Evolutionary conservation across 148 eudicot species (phyloP), one percentile per base, ranked within the genome.

Genomic region (Rhododendron ferrugineum): DNA sequence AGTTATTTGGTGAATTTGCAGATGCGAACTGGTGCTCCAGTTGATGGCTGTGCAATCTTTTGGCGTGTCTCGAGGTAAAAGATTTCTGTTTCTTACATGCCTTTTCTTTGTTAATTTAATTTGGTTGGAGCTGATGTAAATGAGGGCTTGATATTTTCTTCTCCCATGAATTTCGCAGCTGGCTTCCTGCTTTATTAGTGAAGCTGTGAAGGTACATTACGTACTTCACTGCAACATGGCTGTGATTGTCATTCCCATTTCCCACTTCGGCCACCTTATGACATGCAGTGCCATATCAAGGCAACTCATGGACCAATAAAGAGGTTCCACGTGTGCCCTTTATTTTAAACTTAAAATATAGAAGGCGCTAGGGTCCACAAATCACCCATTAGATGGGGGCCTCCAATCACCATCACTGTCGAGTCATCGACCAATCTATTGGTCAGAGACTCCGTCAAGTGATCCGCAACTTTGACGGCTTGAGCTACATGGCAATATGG

Each of bases 41-140:
- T 90, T 89, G 99, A 97, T 91, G 99, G 99, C n/a, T 97, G 99
- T 92, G 99, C 99, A 90, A 91, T 94, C 83, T 97, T 95, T 92
- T 97, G 98, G 98, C 95, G 94, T 85, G 84, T 87, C 76, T 91
- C 94, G 76, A 94, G 96, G 99, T 95, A 92, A 83, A 76, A 47
- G 2, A 64, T 34, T 54, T 66, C 11, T 47, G 84, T 74, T 72
- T 47, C 50, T 81, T 64, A 76, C 32, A 10, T 50, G 54, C 66
- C 26, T 56, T 36, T 58, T 16, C 75, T 20, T 74, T 36, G 62
- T 83, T 77, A 34, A n/a, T 80, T 32, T 64, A 42, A 16, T 26
- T 75, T 18, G 14, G n/a, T 52, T 81, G 37, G 36, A 34, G 20
- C 3, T 10, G 11, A 46, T 83, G 11, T 83, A 3, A 30, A 68